These are phyloP conservation scores for Pseudocercospora eumusae DNA, from an alignment of 2,329 filamentous ascomycete species.

Conservation along the genomic window DNA sequence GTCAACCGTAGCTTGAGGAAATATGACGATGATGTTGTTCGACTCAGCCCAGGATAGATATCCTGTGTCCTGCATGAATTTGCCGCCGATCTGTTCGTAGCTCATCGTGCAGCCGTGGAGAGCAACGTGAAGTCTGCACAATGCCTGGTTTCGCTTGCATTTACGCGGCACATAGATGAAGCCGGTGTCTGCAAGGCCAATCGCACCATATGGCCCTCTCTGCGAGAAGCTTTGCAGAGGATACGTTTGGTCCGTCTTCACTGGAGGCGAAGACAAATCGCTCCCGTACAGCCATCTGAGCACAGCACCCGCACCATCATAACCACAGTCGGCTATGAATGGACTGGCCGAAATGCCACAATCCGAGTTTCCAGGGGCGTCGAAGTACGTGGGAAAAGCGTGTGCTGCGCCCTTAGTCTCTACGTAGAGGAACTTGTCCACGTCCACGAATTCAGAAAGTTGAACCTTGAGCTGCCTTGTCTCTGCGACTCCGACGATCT, in stretches of 20 bases:
- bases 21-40: slow-evolving; percentile 16
- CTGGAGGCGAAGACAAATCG: neutral
- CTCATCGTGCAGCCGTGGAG: slow-evolving; percentile 23
- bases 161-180: slow-evolving; percentile 12
- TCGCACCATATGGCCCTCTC: slow-evolving; percentile 1
- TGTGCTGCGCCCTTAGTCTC: slow-evolving; percentile 14
- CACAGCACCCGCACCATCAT: slow-evolving; percentile 20
- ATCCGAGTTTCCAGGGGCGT: neutral
- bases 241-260: neutral
- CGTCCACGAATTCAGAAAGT: slow-evolving; percentile 1
- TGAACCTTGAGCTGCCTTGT: slow-evolving; percentile 9
- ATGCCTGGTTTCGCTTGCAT: neutral
- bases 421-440: neutral
- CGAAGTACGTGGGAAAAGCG: slow-evolving; percentile 19
- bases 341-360: slow-evolving; percentile 6
- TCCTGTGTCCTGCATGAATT: slow-evolving; percentile 11
- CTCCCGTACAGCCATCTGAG: slow-evolving; percentile 19
- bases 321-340: slow-evolving; percentile 16
- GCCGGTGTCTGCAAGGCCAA: slow-evolving; percentile 14
- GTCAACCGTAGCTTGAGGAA: slow-evolving; percentile 19
- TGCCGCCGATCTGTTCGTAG: slow-evolving; percentile 14
- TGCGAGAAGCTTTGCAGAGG: slow-evolving; percentile 3
- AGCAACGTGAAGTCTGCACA: slow-evolving; percentile 17
- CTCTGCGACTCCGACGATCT: neutral
- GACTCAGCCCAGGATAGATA: slow-evolving; percentile 20